Percentiles rank a stretch among this genome's conserved stretches.
Evolutionary conservation across 495 filamentous ascomycete genomes (phyloP).

Genomic region (Xylaria bambusicola): DNA sequence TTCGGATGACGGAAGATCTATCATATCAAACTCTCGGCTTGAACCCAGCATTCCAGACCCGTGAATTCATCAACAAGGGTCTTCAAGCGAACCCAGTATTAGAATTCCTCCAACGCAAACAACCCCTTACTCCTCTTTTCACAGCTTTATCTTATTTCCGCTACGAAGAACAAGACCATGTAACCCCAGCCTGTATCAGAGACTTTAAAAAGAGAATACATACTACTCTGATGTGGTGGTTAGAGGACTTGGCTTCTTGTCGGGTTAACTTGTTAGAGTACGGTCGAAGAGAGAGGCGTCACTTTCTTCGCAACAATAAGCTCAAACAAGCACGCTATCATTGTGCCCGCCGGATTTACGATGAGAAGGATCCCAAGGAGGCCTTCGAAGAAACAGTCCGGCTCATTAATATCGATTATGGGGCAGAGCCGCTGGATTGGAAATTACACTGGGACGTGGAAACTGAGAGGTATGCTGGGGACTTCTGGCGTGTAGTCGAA

Average conservation of each 20-base stretch:
- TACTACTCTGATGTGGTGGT: not conserved
- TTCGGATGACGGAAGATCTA: not conserved
- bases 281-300: slow-evolving; percentile 1
- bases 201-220: not conserved
- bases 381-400: not conserved
- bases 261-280: not conserved
- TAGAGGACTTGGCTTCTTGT: slow-evolving; percentile 3
- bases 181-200: not conserved
- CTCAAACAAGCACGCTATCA: not conserved
- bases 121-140: not conserved
- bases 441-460: not conserved
- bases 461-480: not conserved
- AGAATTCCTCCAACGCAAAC: not conserved
- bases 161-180: not conserved
- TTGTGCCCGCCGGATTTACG: not conserved
- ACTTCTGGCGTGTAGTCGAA: not conserved
- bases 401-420: not conserved
- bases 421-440: not conserved
- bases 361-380: not conserved
- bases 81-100: not conserved
- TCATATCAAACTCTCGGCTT: not conserved
- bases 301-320: not conserved
- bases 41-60: not conserved
- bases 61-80: not conserved
- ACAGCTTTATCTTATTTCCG: slow-evolving; percentile 1